A percentile compares a stretch with the other conserved stretches of the same genome.
These are phyloP conservation scores for Ophiostoma ulmi DNA, from an alignment of 2,329 filamentous ascomycete genomes.

Conservation along the genomic window DNA sequence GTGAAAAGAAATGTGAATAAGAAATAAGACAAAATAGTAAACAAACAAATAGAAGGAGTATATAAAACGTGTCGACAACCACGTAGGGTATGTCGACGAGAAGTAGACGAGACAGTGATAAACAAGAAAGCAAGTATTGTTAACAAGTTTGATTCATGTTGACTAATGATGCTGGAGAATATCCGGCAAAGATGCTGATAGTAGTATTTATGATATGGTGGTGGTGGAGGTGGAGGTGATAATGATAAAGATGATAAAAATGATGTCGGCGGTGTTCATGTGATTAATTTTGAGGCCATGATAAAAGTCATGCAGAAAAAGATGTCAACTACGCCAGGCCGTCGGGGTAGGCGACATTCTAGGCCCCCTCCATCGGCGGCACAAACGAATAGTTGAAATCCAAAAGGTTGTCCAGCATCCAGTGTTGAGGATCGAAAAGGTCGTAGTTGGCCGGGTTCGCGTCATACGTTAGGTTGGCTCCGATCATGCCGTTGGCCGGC, in stretches of 20 bases:
- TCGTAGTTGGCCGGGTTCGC: conserved; percentile 58
- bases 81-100: background rate
- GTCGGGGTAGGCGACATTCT: conserved; percentile 10
- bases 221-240: background rate
- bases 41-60: conserved; percentile 5
- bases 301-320: background rate
- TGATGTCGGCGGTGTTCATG: background rate
- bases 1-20: background rate
- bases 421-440: conserved; percentile 87
- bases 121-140: background rate
- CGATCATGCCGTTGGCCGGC: conserved; percentile 42
- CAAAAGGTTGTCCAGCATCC: conserved; percentile 83
- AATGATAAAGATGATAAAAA: background rate
- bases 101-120: background rate
- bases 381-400: conserved; percentile 67
- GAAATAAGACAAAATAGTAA: background rate
- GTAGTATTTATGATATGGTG: background rate
- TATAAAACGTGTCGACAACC: background rate
- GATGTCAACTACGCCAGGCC: background rate
- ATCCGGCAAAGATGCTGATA: background rate
- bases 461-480: conserved; percentile 53
- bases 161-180: background rate
- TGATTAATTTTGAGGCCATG: background rate
- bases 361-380: conserved; percentile 48
- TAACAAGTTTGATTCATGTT: background rate